Evolutionary conservation across 2,329 filamentous ascomycete genomes (phyloP), one percentile per base, ranked within the genome.

Genomic region (Epichloe hybrida): DNA sequence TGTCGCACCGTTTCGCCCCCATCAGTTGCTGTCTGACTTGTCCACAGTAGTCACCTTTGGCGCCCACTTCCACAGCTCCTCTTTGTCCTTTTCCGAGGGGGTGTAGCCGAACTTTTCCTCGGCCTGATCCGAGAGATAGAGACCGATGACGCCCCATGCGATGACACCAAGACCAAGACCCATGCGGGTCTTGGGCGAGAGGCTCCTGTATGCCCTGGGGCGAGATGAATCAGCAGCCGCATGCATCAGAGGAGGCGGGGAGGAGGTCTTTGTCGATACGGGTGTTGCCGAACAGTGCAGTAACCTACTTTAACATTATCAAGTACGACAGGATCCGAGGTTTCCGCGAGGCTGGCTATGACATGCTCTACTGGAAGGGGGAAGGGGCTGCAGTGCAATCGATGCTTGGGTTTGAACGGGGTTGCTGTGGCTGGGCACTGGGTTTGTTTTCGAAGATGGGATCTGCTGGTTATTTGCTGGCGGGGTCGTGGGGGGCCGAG

Each of bases 101-200:
- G 77, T 81, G 65, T 88, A 77, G 6, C 85, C 86, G 54, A 90
- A 76, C 41, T 76, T 80, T 62, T 85, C 77, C 67, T 91, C 89
- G 15, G 84, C 80, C 52, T 74, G 74, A 62, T 91, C 85, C 5
- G 84, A 81, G 17, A 86, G 62, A 62, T 84, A 83, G n/a, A 93
- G 74, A 15, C 88, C 90, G 40, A 80, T 70, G 40, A 73, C 70
- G 13, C 87, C 88, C 79, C 88, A 95, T 36, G 79, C 79, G 61
- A 95, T 80, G 57, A 95, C 69, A 58, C 81, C 84, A 46, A 81
- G 64, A 58, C 90, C 90, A 55, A 95, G 74, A 46, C 83, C 69
- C 41, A 87, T 69, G 51, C 86, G 84, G 23, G 85, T 84, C 58
- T 78, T 82, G 17, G 84, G 77, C 3, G 83, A 71, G 50, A 95